Percentiles rank a stretch among this genome's conserved stretches.
Evolutionary conservation across 2,329 filamentous ascomycete species (phyloP).

Genomic region (Colletotrichum sp.): DNA sequence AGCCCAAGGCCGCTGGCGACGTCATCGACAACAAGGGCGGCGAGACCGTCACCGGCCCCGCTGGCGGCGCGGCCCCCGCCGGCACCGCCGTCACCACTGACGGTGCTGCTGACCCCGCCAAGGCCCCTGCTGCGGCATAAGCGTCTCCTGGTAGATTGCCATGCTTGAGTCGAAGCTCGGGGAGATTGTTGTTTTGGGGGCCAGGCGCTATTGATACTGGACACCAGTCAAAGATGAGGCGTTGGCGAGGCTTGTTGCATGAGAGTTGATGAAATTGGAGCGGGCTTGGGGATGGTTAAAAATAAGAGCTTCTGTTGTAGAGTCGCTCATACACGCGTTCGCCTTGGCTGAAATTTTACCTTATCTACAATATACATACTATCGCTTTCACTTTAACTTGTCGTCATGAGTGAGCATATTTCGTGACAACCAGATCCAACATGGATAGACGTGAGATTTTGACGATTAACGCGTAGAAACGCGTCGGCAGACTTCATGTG

Average conservation of each 20-base stretch:
- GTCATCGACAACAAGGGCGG: slow-evolving; percentile 45
- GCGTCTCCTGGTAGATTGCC: background rate
- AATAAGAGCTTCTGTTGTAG: slow-evolving; percentile 19
- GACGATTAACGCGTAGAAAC: background rate
- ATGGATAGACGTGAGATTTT: background rate
- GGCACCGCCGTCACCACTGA: slow-evolving; percentile 32
- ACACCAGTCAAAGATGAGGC: slow-evolving; percentile 20
- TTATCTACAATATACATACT: slow-evolving; percentile 14
- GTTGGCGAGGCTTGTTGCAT: slow-evolving; percentile 12
- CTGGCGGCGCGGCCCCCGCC: slow-evolving; percentile 32
- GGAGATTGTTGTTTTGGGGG: slow-evolving; percentile 9
- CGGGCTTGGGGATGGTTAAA: background rate
- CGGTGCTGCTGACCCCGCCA: slow-evolving; percentile 32
- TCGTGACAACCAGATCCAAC: background rate
- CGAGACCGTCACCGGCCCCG: slow-evolving; percentile 36
- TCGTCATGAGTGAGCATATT: background rate
- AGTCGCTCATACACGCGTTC: slow-evolving; percentile 4
- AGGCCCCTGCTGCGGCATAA: slow-evolving; percentile 38
- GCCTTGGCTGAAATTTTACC: background rate
- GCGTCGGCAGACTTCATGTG: background rate
- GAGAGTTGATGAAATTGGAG: background rate
- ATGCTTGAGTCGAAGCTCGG: background rate
- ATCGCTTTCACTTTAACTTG: background rate
- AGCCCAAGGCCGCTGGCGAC: slow-evolving; percentile 43
- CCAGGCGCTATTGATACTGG: slow-evolving; percentile 16